A percentile compares a stretch with the other conserved stretches of the same genome.
These are phyloP conservation scores for Fusarium mundagurra DNA, from an alignment of 2,329 filamentous ascomycete genomes.

Conservation along the genomic window DNA sequence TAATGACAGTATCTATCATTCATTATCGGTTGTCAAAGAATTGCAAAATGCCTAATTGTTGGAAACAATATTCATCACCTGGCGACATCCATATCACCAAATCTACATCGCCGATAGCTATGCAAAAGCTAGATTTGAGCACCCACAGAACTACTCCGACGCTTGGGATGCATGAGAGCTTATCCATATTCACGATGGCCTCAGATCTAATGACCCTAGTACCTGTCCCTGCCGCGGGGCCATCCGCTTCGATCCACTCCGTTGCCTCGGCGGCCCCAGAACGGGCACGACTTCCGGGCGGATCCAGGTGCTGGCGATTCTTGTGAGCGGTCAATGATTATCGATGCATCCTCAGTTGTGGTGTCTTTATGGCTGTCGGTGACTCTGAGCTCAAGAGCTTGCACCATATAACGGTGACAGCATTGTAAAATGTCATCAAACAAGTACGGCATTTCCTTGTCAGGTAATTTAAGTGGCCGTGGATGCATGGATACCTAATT, in stretches of 20 bases:
- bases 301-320: background rate
- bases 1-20: background rate
- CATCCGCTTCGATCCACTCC: conserved; percentile 30
- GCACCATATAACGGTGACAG: background rate
- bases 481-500: background rate
- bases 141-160: background rate
- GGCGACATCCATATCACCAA: background rate
- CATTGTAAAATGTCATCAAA: background rate
- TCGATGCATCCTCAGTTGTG: background rate
- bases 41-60: background rate
- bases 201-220: conserved; percentile 32
- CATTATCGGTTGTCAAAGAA: background rate
- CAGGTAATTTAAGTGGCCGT: background rate
- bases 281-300: conserved; percentile 11
- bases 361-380: background rate
- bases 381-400: too few relatives aligned
- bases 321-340: background rate
- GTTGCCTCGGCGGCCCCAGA: conserved; percentile 6
- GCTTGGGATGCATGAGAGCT: conserved; percentile 11
- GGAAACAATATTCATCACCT: background rate
- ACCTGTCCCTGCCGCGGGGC: conserved; percentile 16
- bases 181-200: conserved; percentile 29
- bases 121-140: background rate
- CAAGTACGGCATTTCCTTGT: background rate
- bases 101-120: background rate